Conservation (phyloP, 768 basidiomycete genomes). For the Hemileccinum impolitum region DNA sequence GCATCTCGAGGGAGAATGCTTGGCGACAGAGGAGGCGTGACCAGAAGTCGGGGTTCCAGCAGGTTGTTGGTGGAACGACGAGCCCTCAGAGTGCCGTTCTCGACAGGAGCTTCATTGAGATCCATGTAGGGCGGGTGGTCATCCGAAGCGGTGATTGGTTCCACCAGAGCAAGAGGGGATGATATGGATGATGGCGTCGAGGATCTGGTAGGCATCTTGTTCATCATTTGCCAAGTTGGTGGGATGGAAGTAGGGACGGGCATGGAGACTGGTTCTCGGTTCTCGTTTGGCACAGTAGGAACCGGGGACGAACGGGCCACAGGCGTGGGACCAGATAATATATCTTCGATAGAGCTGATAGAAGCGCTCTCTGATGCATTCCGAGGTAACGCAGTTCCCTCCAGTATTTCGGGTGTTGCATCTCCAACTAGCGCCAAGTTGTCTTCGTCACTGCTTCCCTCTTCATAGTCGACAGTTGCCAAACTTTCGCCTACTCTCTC, state of each 20-base stretch:
- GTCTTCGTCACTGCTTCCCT: slow-evolving; percentile 44
- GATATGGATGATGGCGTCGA: slow-evolving; percentile 88
- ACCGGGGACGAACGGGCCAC: slow-evolving; percentile 52
- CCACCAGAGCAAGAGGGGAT: slow-evolving; percentile 81
- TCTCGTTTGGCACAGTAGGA: slow-evolving; percentile 19
- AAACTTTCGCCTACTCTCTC: slow-evolving; percentile 74
- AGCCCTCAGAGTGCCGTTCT: slow-evolving; percentile 48
- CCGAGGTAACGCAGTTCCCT: slow-evolving; percentile 12
- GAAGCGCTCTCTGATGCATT: slow-evolving; percentile 16
- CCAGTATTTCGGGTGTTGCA: slow-evolving; percentile 23
- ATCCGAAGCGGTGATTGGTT: slow-evolving; percentile 74
- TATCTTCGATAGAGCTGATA: slow-evolving; percentile 22
- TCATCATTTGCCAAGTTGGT: slow-evolving; percentile 38
- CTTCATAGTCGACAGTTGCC: slow-evolving; percentile 53
- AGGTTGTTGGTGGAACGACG: slow-evolving; percentile 67
- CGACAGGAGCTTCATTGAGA: slow-evolving; percentile 49
- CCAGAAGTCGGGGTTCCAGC: slow-evolving; percentile 58
- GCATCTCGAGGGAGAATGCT: slow-evolving; percentile 53
- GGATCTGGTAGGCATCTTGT: slow-evolving; percentile 65
- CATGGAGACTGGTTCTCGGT: slow-evolving; percentile 27
- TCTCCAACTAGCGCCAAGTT: slow-evolving; percentile 34
- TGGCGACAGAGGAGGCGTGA: slow-evolving; percentile 74
- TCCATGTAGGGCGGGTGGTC: slow-evolving; percentile 63
- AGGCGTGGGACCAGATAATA: slow-evolving; percentile 63
- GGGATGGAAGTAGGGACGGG: slow-evolving; percentile 44